These are phyloP conservation scores for Zygotorulaspora chibaensis DNA, from an alignment of 805 yeast genomes.

Conservation along the genomic window DNA sequence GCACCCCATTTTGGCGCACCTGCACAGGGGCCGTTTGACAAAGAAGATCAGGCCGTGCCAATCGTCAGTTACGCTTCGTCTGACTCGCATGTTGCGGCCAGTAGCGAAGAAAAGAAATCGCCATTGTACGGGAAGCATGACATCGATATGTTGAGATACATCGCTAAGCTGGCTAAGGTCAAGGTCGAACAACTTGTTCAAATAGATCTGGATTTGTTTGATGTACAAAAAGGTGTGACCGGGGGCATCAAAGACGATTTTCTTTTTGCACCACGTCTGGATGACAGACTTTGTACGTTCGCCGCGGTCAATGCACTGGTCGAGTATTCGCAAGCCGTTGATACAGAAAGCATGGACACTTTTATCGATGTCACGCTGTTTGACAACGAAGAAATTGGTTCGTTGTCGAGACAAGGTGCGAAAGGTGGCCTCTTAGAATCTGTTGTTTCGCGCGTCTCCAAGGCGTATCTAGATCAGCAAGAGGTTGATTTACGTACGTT, in stretches of 20 bases:
- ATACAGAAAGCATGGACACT: constrained; percentile 36
- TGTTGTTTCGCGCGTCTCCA: constrained; percentile 53
- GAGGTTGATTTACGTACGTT: constrained; percentile 36
- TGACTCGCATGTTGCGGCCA: constrained; percentile 31
- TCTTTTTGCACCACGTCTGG: constrained; percentile 76
- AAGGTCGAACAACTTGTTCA: constrained; percentile 59
- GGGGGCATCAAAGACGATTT: constrained; percentile 80
- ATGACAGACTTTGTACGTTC: constrained; percentile 77
- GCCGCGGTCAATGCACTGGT: constrained; percentile 63
- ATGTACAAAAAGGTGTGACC: constrained; percentile 70
- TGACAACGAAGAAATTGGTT: constrained; percentile 83
- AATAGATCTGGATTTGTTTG: constrained; percentile 74
- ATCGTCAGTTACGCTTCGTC: constrained; percentile 54
- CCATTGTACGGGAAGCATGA: constrained; percentile 69
- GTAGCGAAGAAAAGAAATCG: constrained; percentile 50
- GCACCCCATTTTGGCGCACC: constrained; percentile 85
- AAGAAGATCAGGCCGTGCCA: constrained; percentile 75
- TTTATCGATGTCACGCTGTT: constrained; percentile 62
- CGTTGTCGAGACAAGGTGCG: constrained; percentile 76
- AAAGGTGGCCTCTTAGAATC: constrained; percentile 69
- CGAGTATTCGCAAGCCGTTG: constrained; percentile 41
- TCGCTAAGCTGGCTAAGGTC: constrained; percentile 58
- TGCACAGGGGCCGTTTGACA: constrained; percentile 66
- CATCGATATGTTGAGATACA: constrained; percentile 59
- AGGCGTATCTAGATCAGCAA: constrained; percentile 25